Base-by-base conservation (phyloP, 2,329 filamentous ascomycete genomes). In the Cercospora citrullina region DNA sequence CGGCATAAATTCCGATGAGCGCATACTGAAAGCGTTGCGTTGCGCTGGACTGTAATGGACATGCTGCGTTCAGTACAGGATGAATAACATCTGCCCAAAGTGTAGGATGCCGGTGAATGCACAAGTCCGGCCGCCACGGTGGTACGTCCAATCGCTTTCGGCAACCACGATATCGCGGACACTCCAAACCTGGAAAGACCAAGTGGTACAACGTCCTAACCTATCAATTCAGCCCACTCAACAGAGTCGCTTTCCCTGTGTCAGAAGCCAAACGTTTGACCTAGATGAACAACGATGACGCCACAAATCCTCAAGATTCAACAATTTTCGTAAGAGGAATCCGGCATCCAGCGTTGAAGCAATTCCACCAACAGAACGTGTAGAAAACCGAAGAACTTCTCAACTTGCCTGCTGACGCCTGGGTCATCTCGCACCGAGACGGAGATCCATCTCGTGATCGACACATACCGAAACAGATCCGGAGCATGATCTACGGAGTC, bases 401-500 rank as follows among this genome's bases (percentile, higher is more conserved):
- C 53, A 28, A n/a, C 21, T 58, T 33, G 18, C 9, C 23, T 45
- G 45, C 28, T 48, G 31, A 48, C 28, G 10, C 23, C 55, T 67
- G 65, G 61, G 39, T 60, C 48, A 64, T 67, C 61, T 67, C 36
- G 26, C 42, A 64, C 61, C 65, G 60, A 67, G 64, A 18, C 42
- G 60, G 60, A 14, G n/a, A 18, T 26, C 48, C 21, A 30, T 30
- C 21, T 58, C 62, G 51, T 53, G 60, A 63, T 63, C 60, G 45
- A 51, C 45, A 39, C 12, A 26, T 63, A 33, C 61, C 42, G 45
- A 21, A 55, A 55, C 28, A 31, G 8, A 21, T 55, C 36, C 48
- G 42, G 18, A 21, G 55, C 28, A 59, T 36, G 31, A 59, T 53
- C 48, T 53, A 53, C 21, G 21, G 18, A 26, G 12, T 14, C 21